Conservation (phyloP, 768 basidiomycete species). For the Multifurca ochricompacta region DNA sequence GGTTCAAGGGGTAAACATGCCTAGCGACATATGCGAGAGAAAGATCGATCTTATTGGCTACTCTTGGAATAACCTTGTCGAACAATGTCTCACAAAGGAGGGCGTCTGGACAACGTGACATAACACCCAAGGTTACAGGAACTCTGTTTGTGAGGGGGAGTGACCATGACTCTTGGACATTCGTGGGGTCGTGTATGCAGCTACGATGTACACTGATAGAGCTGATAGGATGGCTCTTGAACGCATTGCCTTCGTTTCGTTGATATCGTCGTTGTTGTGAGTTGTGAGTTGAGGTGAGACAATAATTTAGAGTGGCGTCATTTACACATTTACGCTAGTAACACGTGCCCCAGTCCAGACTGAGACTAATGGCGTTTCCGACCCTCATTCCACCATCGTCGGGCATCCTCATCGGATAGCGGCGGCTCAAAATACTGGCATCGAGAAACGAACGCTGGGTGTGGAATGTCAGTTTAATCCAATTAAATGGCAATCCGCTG, state of each 20-base stretch:
- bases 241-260: neutral
- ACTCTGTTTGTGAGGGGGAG: constrained; percentile 29
- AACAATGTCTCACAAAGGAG: constrained; percentile 72
- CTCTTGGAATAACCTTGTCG: constrained; percentile 57
- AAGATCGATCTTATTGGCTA: constrained; percentile 57
- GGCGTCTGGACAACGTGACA: constrained; percentile 78
- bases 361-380: constrained; percentile 12
- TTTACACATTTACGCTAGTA: constrained; percentile 5
- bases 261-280: neutral
- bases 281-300: neutral
- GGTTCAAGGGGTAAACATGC: constrained; percentile 37
- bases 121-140: constrained; percentile 49
- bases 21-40: constrained; percentile 65
- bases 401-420: constrained; percentile 45
- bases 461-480: neutral
- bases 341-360: neutral
- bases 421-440: constrained; percentile 77
- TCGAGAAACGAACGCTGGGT: constrained; percentile 66
- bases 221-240: neutral
- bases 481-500: constrained; percentile 23
- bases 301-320: constrained; percentile 5
- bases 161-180: constrained; percentile 9
- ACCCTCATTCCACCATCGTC: constrained; percentile 46
- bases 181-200: neutral
- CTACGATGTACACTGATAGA: neutral